phyloP scores from a whole-genome alignment of 2,329 filamentous ascomycete species.

The Leptographium galeiforme region DNA sequence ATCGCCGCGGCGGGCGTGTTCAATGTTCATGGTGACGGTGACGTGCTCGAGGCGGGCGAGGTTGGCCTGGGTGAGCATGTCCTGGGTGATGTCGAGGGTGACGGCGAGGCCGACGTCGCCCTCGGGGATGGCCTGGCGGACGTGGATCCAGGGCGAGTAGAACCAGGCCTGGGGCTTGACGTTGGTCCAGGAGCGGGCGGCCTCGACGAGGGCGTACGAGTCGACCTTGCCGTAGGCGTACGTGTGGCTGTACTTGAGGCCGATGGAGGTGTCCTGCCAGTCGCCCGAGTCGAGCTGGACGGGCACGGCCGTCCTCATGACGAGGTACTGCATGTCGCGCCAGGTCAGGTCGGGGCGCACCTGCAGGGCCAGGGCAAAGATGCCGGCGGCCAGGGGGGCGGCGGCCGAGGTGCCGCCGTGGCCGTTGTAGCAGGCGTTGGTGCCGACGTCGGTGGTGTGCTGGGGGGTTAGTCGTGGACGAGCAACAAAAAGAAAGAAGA shows the following conservation, averaged over 20 bases:
- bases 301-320: conserved; percentile 70
- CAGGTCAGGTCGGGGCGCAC: conserved; percentile 78
- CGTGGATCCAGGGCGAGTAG: conserved; percentile 85
- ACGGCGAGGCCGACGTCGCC: conserved; percentile 68
- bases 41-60: conserved; percentile 83
- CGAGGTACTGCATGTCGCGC: conserved; percentile 89
- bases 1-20: conserved; percentile 78
- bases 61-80: conserved; percentile 73
- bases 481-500: too few relatives aligned
- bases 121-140: conserved; percentile 75
- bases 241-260: conserved; percentile 82
- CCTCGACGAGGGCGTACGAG: conserved; percentile 70
- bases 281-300: conserved; percentile 59
- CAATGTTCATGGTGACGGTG: conserved; percentile 92
- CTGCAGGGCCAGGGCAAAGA: conserved; percentile 77
- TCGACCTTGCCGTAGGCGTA: conserved; percentile 96
- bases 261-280: conserved; percentile 71
- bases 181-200: conserved; percentile 69
- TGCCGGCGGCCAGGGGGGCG: conserved; percentile 81
- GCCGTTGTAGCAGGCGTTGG: conserved; percentile 61
- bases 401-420: conserved; percentile 95
- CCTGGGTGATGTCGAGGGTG: conserved; percentile 66
- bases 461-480: conserved; percentile 18
- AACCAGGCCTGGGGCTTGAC: conserved; percentile 96
- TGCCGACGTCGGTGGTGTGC: conserved; percentile 90